A percentile compares a stretch with the other conserved stretches of the same genome.
Evolutionary conservation across 176 grass and related monocot genomes (phyloP).

Genomic region (Leersia perrieri): DNA sequence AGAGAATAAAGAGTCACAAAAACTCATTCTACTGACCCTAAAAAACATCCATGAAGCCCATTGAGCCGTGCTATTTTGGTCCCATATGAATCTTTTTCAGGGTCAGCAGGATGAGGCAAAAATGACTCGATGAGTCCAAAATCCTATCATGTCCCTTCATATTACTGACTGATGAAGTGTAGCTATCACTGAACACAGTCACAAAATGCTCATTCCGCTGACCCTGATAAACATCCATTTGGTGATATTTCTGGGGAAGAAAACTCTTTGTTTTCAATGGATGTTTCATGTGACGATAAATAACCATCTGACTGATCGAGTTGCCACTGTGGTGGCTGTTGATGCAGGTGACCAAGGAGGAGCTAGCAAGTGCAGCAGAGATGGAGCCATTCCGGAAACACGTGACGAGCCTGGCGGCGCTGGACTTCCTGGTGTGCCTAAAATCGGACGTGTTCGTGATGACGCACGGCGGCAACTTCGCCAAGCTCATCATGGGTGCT

Average conservation of each 20-base stretch:
- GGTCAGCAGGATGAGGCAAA: too few species aligned
- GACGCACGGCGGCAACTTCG: slow-evolving; percentile 85
- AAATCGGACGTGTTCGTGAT: slow-evolving; percentile 83
- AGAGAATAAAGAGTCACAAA: not conserved
- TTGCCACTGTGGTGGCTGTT: not conserved
- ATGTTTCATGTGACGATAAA: too few species aligned
- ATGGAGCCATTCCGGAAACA: slow-evolving; percentile 77
- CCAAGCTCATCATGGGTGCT: slow-evolving; percentile 76
- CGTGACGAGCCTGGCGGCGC: slow-evolving; percentile 76
- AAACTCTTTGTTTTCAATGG: not conserved
- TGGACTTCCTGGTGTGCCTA: slow-evolving; percentile 85
- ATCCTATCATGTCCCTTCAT: not conserved
- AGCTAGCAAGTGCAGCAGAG: slow-evolving; percentile 62
- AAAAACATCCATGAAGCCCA: not conserved
- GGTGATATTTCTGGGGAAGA: not conserved
- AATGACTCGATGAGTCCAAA: not conserved
- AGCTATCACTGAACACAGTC: not conserved
- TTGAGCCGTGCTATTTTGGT: not conserved
- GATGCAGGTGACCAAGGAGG: slow-evolving; percentile 76
- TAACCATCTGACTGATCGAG: too few species aligned
- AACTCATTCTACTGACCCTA: not conserved
- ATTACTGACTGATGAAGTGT: not conserved
- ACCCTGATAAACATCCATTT: not conserved
- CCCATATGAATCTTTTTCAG: not conserved
- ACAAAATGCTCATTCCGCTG: not conserved